phyloP scores from a whole-genome alignment of 2,329 filamentous ascomycete genomes.

The Fusarium nelsonii region DNA sequence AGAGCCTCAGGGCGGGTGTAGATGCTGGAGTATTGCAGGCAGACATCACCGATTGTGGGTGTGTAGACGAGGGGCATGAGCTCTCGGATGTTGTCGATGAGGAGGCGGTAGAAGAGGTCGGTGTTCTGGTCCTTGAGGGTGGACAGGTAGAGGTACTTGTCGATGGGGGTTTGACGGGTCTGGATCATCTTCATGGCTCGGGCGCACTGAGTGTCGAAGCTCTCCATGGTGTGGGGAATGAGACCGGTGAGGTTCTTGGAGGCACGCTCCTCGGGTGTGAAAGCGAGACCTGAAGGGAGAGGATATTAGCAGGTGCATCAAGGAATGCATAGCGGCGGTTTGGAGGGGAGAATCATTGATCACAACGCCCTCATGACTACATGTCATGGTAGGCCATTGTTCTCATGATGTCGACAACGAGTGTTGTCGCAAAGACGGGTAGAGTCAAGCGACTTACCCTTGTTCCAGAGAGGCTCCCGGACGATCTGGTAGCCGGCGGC shows the following conservation, averaged over 20 bases:
- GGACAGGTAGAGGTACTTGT: constrained; percentile 87
- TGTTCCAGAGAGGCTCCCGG: constrained; percentile 73
- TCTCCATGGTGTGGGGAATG: constrained; percentile 73
- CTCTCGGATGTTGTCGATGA: constrained; percentile 81
- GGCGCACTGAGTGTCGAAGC: constrained; percentile 69
- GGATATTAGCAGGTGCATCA: constrained; percentile 25
- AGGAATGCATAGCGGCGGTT: not conserved
- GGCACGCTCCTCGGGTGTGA: constrained; percentile 72
- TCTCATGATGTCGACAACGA: constrained; percentile 31
- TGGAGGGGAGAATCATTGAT: not conserved
- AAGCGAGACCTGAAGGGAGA: constrained; percentile 66
- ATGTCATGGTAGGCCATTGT: constrained; percentile 6
- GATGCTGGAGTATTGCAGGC: constrained; percentile 93
- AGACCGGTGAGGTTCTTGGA: constrained; percentile 75
- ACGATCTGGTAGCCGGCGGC: constrained; percentile 73
- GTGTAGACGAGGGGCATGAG: constrained; percentile 89
- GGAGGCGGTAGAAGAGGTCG: constrained; percentile 85
- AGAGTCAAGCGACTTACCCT: constrained; percentile 61
- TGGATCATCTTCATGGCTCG: constrained; percentile 81
- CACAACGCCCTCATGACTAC: constrained; percentile 3
- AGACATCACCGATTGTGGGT: constrained; percentile 94
- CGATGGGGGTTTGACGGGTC: constrained; percentile 75
- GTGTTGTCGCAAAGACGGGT: constrained; percentile 21
- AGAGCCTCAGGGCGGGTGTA: constrained; percentile 95
- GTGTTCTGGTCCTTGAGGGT: constrained; percentile 80